Evolutionary conservation across 331 rosid genomes (phyloP), one percentile per base, ranked within the genome.

Genomic region (Spiraea crenata): DNA sequence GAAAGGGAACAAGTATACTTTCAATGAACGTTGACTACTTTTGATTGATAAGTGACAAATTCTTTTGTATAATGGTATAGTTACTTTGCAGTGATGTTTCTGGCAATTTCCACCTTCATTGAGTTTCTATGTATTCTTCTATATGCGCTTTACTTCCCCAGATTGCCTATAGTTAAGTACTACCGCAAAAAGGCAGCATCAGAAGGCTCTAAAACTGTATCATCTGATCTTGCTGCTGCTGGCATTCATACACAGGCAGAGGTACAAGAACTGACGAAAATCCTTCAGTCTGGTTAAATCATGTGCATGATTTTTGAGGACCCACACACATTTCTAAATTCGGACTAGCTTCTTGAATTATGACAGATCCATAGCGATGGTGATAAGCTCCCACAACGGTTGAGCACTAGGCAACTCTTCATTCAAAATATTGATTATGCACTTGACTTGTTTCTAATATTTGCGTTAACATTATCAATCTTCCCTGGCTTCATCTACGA

Each of bases 151-250:
- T 82, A 78, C 73, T 93, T 90, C 83, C 86, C 98, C 3, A 89
- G 83, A 70, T 70, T 93, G 63, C 81, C 97, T 4, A 86, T 88
- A 17, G 89, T 93, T 48, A 93, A 89, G 67, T 75, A 84, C 60
- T 90, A 88, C 58, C 92, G 88, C 51, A 55, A 82, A 40, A 93
- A 85, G 77, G 97, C 98, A 17, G 95, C 96, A 47, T 80, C 60
- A 0, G 96, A 90, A 80, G 96, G 97, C 84, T 84, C 96, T 4
- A 89, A 80, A 85, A 93, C 97, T 4, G 97, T 90, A 44, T 76
- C 90, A 13, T 80, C 96, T 50, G 95, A 93, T 72, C 92, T 93
- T 55, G 89, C 93, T 3, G 92, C 92, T 48, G 95, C 79, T 10
- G 95, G 96, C 48, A 65, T 87, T 71, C 75, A 72, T 3, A 40